Evolutionary conservation across 2,329 filamentous ascomycete genomes (phyloP), one percentile per base, ranked within the genome.

Genomic region (Aspergillus sp.): DNA sequence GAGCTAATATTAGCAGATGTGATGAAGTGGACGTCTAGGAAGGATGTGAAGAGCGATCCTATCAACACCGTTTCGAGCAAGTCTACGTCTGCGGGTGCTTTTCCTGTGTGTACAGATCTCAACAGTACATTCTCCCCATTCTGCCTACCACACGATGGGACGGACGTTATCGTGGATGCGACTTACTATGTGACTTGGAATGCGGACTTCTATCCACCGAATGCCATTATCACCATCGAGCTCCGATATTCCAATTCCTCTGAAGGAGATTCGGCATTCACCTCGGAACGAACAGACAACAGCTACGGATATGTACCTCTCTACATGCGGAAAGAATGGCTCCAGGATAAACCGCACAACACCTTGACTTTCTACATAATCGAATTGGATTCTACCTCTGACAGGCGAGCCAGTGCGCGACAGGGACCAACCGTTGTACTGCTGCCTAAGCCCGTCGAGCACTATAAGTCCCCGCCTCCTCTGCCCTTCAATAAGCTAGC

Each of bases 151-250:
- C 53, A 52, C 33, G 58, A 70, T 54, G 57, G 55, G 28, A 56
- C 59, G 2, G 54, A 61, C 7, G 51, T 69, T n/a, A 58, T 62
- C 33, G 58, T 64, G n/a, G 67, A 59, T 42, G 62, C 63, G 29
- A 67, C 61, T 2, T 69, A 70, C 53, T 68, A 67, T 47, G 62
- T 66, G 12, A 67, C 63, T 5, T 69, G 66, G 67, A 56, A 68
- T 48, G 52, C 63, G n/a, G 56, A 62, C 45, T 56, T 57, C 27
- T 65, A 65, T 49, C 46, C 53, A 5, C 40, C 57, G 42, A 63
- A 66, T 47, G 56, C 62, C 29, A 63, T 56, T 29, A 60, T 65
- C 41, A 61, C 52, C 7, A 58, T 68, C 38, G 55, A 61, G 27
- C 44, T 68, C 43, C 54, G 60, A 49, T 71, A 65, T 49, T 48